These are phyloP conservation scores for Pilasporangium apinafurcum DNA, from an alignment of 352 stramenopile genomes.

Conservation along the genomic window DNA sequence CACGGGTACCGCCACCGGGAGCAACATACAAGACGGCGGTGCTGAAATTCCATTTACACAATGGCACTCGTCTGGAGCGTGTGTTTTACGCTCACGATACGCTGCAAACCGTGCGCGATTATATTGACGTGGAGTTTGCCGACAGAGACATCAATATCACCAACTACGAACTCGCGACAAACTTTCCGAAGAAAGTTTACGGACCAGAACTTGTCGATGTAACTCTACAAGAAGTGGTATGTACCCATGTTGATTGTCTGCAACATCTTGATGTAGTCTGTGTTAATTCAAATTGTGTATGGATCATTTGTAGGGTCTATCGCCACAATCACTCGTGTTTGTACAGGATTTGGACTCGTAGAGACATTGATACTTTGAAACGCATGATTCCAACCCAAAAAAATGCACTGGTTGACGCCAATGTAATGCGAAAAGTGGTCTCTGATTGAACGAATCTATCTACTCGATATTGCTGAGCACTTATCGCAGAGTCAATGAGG, in stretches of 20 bases:
- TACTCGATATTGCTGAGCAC: no score
- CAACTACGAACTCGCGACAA: conserved; percentile 83
- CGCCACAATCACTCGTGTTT: conserved; percentile 69
- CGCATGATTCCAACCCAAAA: no score
- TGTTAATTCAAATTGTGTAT: background rate
- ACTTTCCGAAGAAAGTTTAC: conserved; percentile 76
- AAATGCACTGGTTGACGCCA: no score
- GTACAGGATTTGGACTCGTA: conserved; percentile 84
- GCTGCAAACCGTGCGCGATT: conserved; percentile 68
- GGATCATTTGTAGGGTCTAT: conserved; percentile 38
- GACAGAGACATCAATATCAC: conserved; percentile 67
- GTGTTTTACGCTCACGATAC: conserved; percentile 80
- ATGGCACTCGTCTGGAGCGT: conserved; percentile 67
- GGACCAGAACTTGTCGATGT: conserved; percentile 51
- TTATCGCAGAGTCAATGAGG: no score
- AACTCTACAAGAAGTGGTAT: conserved; percentile 64
- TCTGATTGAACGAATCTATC: no score
- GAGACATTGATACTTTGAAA: no score
- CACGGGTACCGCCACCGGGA: conserved; percentile 34
- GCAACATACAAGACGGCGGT: conserved; percentile 64
- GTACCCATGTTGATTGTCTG: conserved; percentile 3
- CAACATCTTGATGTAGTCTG: background rate
- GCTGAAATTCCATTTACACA: conserved; percentile 81
- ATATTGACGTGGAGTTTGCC: conserved; percentile 77
- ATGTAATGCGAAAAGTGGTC: no score